Base-by-base conservation (phyloP, 805 yeast species). In the Huiozyma naganishii region DNA sequence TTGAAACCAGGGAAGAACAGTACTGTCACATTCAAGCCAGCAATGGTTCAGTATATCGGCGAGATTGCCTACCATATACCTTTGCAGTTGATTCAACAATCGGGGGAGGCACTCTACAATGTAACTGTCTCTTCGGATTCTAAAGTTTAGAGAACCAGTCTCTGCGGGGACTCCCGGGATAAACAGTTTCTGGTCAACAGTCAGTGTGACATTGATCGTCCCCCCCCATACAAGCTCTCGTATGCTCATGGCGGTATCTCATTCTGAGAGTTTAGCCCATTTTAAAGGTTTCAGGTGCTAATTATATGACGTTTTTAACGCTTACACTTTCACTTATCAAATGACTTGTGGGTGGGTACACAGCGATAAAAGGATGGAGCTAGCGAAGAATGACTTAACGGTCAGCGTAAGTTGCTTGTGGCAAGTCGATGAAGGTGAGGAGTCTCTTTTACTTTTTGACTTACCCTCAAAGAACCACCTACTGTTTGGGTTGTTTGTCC, bases 1-100 rank as follows among this genome's bases (percentile, higher is more conserved):
- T 48, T 76, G 66, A 50, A 83, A 77, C 95, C 96, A 87, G 41
- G 73, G 70, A 29, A 88, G 48, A 0, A 92, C 87, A 1, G 70
- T 77, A 5, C 65, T 71, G 30, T 79, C 80, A 54, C 68, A 73
- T 48, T 77, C 86, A 32, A 86, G 67, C 95, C 95, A 87, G 64
- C 79, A 68, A 1, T 58, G 57, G 6, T 46, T 32, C 0, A 52
- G 41, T 5, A 48, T 39, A 6, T 54, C 49, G 47, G 54, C 54
- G 9, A 55, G 48, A 23, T 64, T 59, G 1, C 52, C 54, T 6
- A 58, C 54, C 6, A 68, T 41, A 34, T 57, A 59, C 2, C 65
- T 55, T 32, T 58, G 51, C 45, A 77, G 72, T 52, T 62, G 73
- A 0, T 46, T 45, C 4, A 69, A 51, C 0, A 79, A 58, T 7